phyloP scores from a whole-genome alignment of 768 basidiomycete species.

The Boletus barrowsii region DNA sequence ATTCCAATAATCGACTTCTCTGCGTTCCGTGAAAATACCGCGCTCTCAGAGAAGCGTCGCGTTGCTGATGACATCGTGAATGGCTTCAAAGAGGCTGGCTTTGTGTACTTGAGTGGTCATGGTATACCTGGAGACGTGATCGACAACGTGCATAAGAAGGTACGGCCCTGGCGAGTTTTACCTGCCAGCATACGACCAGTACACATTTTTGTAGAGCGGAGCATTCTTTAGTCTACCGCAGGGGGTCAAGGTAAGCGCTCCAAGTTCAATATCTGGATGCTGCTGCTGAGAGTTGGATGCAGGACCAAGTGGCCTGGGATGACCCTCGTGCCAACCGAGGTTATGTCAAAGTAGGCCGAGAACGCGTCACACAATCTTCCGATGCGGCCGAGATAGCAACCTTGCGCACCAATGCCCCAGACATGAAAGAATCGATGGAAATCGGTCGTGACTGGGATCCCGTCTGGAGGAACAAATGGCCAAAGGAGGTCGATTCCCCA shows the following conservation, averaged over 20 bases:
- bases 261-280: neutral
- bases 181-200: neutral
- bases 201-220: constrained; percentile 50
- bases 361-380: constrained; percentile 73
- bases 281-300: neutral
- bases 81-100: constrained; percentile 79
- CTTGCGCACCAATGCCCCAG: constrained; percentile 72
- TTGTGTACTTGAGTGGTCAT: constrained; percentile 74
- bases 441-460: constrained; percentile 84
- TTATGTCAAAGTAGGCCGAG: constrained; percentile 77
- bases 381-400: constrained; percentile 70
- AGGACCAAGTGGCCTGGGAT: constrained; percentile 74
- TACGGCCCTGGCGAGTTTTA: constrained; percentile 24
- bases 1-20: constrained; percentile 82
- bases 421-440: constrained; percentile 85
- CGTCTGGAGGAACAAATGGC: constrained; percentile 81
- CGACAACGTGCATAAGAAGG: constrained; percentile 63
- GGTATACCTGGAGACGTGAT: constrained; percentile 61
- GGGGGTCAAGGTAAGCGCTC: constrained; percentile 50
- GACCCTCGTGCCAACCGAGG: constrained; percentile 85
- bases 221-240: constrained; percentile 69
- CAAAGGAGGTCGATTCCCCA: constrained; percentile 56
- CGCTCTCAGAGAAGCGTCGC: constrained; percentile 51
- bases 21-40: constrained; percentile 54
- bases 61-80: constrained; percentile 67